phyloP scores from a whole-genome alignment of 208 protist genomes.

The Angomonas ambiguus region DNA sequence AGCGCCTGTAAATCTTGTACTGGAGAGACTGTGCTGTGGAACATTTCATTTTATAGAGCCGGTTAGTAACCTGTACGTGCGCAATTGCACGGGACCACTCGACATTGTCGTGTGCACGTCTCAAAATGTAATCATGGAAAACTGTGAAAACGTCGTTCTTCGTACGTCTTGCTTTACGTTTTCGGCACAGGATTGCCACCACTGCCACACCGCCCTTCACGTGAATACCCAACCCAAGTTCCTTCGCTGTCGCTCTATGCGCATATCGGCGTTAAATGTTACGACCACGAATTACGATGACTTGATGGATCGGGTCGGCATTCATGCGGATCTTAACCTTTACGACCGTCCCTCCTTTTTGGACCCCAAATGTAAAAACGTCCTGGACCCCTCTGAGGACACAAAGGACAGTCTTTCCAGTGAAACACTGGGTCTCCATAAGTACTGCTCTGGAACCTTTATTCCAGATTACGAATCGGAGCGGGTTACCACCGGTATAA shows the following conservation, averaged over 20 bases:
- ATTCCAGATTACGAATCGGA: not conserved
- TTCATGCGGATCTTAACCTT: constrained; percentile 37
- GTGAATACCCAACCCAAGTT: constrained; percentile 58
- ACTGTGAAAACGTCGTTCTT: constrained; percentile 63
- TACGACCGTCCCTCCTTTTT: constrained; percentile 32
- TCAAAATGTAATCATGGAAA: constrained; percentile 44
- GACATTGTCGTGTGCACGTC: constrained; percentile 64
- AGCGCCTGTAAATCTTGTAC: constrained; percentile 25
- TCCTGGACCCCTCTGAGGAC: not conserved
- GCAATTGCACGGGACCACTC: constrained; percentile 58
- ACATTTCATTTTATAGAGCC: constrained; percentile 57
- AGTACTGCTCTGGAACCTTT: too few relatives aligned
- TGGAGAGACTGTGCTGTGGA: constrained; percentile 52
- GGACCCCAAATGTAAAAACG: not conserved
- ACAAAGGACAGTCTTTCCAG: too few relatives aligned
- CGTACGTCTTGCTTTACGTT: constrained; percentile 53
- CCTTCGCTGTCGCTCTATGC: constrained; percentile 43
- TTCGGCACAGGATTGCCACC: constrained; percentile 38
- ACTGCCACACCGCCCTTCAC: constrained; percentile 72
- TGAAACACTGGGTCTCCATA: too few relatives aligned
- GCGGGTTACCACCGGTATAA: not conserved
- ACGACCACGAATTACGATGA: constrained; percentile 36
- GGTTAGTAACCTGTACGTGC: constrained; percentile 46
- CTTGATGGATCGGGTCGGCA: constrained; percentile 30
- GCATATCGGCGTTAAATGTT: constrained; percentile 64